phyloP scores from a whole-genome alignment of 1,139 yeast genomes.

The Entelexis paramagnoliae region DNA sequence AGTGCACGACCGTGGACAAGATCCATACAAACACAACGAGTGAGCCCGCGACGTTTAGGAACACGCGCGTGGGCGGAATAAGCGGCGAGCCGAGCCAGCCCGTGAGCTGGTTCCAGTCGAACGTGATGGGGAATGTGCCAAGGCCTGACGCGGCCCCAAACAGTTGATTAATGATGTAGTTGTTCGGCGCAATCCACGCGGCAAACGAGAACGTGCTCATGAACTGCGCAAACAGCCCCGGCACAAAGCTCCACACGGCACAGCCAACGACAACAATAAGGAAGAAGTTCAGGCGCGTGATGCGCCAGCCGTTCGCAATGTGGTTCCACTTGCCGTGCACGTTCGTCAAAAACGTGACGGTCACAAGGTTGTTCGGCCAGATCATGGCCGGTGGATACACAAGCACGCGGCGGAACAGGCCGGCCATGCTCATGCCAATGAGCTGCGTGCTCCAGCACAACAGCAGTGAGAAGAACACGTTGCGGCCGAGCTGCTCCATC shows the following conservation, averaged over 20 bases:
- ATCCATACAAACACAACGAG: conserved; percentile 40
- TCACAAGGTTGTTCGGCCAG: conserved; percentile 48
- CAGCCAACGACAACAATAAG: conserved; percentile 34
- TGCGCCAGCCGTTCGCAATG: conserved; percentile 46
- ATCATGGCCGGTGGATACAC: conserved; percentile 54
- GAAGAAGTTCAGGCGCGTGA: conserved; percentile 43
- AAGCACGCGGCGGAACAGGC: conserved; percentile 45
- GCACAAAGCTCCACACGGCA: conserved; percentile 40
- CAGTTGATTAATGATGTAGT: conserved; percentile 48
- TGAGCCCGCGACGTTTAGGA: conserved; percentile 42
- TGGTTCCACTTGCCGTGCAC: conserved; percentile 54
- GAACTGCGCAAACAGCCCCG: conserved; percentile 44
- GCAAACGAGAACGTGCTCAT: conserved; percentile 44
- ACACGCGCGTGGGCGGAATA: conserved; percentile 54
- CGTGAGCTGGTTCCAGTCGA: conserved; percentile 47
- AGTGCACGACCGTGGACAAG: conserved; percentile 41
- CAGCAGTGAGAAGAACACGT: conserved; percentile 43
- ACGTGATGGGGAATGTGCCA: conserved; percentile 51
- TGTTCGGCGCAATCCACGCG: conserved; percentile 49
- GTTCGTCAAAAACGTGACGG: conserved; percentile 45
- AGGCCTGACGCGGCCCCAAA: conserved; percentile 52
- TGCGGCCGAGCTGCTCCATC: conserved; percentile 33
- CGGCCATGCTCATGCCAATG: conserved; percentile 58
- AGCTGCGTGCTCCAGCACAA: conserved; percentile 49
- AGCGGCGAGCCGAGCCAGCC: conserved; percentile 57